phyloP scores from a whole-genome alignment of 23 red algal species.

The Pyropia haitanensis region DNA sequence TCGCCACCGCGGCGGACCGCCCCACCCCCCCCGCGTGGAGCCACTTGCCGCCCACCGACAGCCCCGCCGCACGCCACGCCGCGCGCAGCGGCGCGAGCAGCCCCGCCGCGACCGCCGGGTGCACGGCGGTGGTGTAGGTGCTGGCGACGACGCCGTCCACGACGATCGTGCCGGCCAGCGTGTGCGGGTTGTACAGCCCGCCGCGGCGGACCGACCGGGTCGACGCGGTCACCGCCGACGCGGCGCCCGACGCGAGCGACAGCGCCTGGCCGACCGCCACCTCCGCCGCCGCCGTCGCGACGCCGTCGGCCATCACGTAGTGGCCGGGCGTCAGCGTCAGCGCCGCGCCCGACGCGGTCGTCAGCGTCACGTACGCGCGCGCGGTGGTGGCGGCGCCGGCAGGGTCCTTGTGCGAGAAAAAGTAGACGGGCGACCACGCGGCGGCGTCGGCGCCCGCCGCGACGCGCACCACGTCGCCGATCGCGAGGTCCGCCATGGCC shows the following conservation, averaged over 20 bases:
- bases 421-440: constrained; percentile 38
- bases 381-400: background rate
- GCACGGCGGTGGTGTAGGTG: constrained; percentile 4
- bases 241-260: constrained; percentile 1
- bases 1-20: too few relatives aligned
- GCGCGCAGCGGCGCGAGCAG: constrained; percentile 4
- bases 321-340: constrained; percentile 33
- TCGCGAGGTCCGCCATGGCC: constrained; percentile 27
- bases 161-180: background rate
- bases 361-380: constrained; percentile 26
- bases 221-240: constrained; percentile 9
- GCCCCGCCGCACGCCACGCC: background rate
- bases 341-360: constrained; percentile 15
- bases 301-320: constrained; percentile 40
- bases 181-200: constrained; percentile 8
- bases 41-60: too few relatives aligned
- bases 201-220: too few relatives aligned
- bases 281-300: constrained; percentile 24
- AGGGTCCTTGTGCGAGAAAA: constrained; percentile 45
- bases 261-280: constrained; percentile 33
- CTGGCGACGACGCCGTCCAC: background rate
- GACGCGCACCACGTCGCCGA: constrained; percentile 50
- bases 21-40: too few relatives aligned
- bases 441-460: constrained; percentile 3
- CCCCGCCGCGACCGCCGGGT: background rate